Evolutionary conservation across 495 filamentous ascomycete species (phyloP), one percentile per base, ranked within the genome.

Genomic region (Aspergillus diversus): DNA sequence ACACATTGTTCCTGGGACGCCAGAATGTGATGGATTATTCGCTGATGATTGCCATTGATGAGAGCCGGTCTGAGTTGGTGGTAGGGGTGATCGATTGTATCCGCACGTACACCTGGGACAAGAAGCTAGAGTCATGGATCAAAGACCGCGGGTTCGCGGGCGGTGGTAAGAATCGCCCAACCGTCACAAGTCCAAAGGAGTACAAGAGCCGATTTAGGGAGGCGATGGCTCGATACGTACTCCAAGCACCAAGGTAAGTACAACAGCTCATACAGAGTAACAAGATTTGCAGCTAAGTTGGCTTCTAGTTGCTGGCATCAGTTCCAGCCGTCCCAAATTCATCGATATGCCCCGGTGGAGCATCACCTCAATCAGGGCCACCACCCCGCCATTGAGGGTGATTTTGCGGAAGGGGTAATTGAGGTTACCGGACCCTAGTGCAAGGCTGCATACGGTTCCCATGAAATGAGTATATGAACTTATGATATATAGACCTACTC

Each of bases 21-120:
- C 92, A 97, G 70, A 90, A 98, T 65, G 95, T 99, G 53, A 99
- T 99, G 95, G 95, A 99, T 73, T 99, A 99, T 76, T 94, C 90
- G 21, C 82, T 99, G 37, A 99, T 99, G 95, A 92, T 97, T 50
- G 95, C 95, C 16, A 93, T 99, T 50, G 93, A 98, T 69, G 96
- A 99, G 68, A 81, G 81, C 43, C 83, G 87, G 47, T 91, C 91
- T 63, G 95, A 99, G 78, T 83, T 99, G 39, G 89, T 97, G 6
- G 93, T 99, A 15, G 95, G 95, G 4, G 97, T 99, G 66, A 98
- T 99, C 66, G 95, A 99, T 70, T 97, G 93, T 73, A 98, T 99
- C 65, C 87, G 95, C 43, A 99, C 95, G 0, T 99, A 97, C 71
- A 99, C 95, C 12, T 99, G 96, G 95, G 95, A 99, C 77, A 99